Base-by-base conservation (phyloP, 495 filamentous ascomycete genomes). In the Neurospora sp. region DNA sequence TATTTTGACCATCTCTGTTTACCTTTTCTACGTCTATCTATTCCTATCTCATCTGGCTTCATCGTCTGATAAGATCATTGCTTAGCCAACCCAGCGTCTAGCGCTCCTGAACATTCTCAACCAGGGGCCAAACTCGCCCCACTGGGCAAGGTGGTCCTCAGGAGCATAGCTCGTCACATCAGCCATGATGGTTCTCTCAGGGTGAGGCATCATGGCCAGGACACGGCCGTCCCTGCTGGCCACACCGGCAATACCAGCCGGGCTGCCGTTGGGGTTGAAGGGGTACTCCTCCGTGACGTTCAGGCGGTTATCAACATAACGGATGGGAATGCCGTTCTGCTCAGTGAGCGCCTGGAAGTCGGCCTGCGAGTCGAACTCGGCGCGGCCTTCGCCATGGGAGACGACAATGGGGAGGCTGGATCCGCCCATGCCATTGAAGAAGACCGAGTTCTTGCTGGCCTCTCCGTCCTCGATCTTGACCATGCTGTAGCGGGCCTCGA, bases 171-270 rank as follows among this genome's bases (percentile, higher is more conserved):
- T 94, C 40, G 86, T 91, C 75, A 94, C 90, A 75, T 94, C 92
- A 74, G 86, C 90, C 84, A 97, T 82, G 40, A 97, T 88, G n/a
- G 94, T 97, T 7, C 95, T 88, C 84, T 98, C 95, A 10, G 94
- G 94, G 83, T 98, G 95, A 77, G 96, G 96, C 95, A 98, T 98
- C 85, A 98, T 89, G 11, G 93, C 94, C 77, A 98, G 77, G 1
- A 97, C 93, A 74, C 96, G 89, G 2, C 96, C 96, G 79, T 98
- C 91, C 70, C 83, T 85, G 76, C 88, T 95, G 66, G 90, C 87
- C 2, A 98, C 89, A 76, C 90, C 94, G 2, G 96, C 92, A 76
- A 98, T 91, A 79, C 94, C 96, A 48, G 88, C 88, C 12, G 93
- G 92, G 79, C 92, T 94, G 39, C 96, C 96, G 80, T 98, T 98